phyloP scores from a whole-genome alignment of 2,329 filamentous ascomycete genomes.

The Byssochlamys sp. region DNA sequence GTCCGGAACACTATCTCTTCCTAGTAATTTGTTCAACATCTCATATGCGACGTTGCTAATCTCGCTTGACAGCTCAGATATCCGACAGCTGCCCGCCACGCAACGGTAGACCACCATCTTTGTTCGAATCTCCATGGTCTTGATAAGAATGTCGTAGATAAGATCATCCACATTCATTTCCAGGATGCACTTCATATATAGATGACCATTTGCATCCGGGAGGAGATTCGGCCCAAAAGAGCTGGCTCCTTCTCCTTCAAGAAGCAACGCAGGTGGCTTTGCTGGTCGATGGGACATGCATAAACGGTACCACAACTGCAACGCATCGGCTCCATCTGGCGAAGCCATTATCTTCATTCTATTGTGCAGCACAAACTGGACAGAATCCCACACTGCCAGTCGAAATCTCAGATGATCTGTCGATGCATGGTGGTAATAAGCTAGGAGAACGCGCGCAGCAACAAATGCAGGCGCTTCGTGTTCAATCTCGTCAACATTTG shows the following conservation, averaged over 20 bases:
- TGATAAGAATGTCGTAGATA: conserved; percentile 15
- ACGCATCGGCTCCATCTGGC: not conserved
- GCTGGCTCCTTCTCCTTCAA: conserved; percentile 10
- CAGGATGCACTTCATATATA: conserved; percentile 10
- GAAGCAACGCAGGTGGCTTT: conserved; percentile 9
- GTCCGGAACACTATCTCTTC: not conserved
- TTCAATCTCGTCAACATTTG: not conserved
- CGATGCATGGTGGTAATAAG: not conserved
- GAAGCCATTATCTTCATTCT: not conserved
- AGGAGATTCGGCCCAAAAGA: conserved; percentile 4
- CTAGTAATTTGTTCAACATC: not conserved
- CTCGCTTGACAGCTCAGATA: not conserved
- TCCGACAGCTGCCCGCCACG: conserved; percentile 2
- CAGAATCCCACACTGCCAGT: not conserved
- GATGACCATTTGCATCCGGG: conserved; percentile 6
- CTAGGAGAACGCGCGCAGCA: not conserved
- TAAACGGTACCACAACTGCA: conserved; percentile 16
- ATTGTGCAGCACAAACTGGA: not conserved
- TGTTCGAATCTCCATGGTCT: conserved; percentile 11
- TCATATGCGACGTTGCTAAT: not conserved
- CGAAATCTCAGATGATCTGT: not conserved
- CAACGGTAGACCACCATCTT: conserved; percentile 10
- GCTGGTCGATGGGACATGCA: conserved; percentile 11
- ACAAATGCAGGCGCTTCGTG: not conserved
- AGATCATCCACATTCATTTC: conserved; percentile 12